A percentile compares a stretch with the other conserved stretches of the same genome.
phyloP scores from a whole-genome alignment of 805 yeast genomes.

The Grigorovia yakushimaensis region DNA sequence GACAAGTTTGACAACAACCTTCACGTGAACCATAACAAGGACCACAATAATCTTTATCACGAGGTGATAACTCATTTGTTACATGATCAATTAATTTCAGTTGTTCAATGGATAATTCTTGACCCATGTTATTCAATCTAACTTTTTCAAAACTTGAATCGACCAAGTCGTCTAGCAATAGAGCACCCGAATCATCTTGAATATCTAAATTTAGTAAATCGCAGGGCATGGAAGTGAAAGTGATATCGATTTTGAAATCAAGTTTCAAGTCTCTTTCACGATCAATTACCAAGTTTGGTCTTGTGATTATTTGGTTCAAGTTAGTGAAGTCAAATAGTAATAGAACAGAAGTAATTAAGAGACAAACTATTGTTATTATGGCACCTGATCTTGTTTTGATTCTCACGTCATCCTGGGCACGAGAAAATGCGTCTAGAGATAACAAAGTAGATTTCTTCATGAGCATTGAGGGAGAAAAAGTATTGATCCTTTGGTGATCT shows the following conservation, averaged over 20 bases:
- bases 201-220: slow-evolving; percentile 72
- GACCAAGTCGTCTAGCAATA: slow-evolving; percentile 51
- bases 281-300: slow-evolving; percentile 85
- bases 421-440: slow-evolving; percentile 79
- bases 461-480: too few species aligned
- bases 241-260: slow-evolving; percentile 69
- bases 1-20: slow-evolving; percentile 86
- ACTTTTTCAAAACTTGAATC: slow-evolving; percentile 65
- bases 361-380: slow-evolving; percentile 65
- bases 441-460: slow-evolving; percentile 30
- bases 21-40: slow-evolving; percentile 70
- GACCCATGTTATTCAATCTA: slow-evolving; percentile 45
- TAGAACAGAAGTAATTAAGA: slow-evolving; percentile 49
- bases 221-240: slow-evolving; percentile 82
- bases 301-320: slow-evolving; percentile 53
- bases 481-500: too few species aligned
- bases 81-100: slow-evolving; percentile 40
- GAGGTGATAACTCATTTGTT: slow-evolving; percentile 88
- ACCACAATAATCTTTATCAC: slow-evolving; percentile 61
- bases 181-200: slow-evolving; percentile 85
- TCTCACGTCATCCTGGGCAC: slow-evolving; percentile 87
- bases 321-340: slow-evolving; percentile 67
- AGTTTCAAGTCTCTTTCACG: slow-evolving; percentile 64
- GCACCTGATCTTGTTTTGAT: slow-evolving; percentile 88
- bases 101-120: slow-evolving; percentile 35